Base-by-base conservation (phyloP, 2,329 filamentous ascomycete species). In the Aspergillus texensis region DNA sequence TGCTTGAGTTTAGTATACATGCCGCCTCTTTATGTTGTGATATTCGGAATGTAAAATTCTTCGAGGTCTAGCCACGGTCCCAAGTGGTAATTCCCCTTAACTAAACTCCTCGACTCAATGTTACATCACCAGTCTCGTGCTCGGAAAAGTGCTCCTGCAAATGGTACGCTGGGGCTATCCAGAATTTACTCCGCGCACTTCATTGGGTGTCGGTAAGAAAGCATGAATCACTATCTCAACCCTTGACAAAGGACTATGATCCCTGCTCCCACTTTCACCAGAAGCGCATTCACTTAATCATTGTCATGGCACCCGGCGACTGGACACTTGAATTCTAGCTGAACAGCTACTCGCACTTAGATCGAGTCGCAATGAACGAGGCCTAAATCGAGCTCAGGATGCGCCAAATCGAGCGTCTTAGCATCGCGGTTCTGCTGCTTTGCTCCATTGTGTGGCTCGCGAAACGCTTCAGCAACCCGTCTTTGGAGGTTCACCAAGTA, bases 401-500 rank as follows among this genome's bases (percentile, higher is more conserved):
- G 60, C 54, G 55, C 32, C 8, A 30, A 43, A 28, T 54, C 26
- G 45, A 54, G 34, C 63, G 63, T 26, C 14, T 63, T 19, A 30
- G 41, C 6, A 30, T 34, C 26, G 54, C 57, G 2, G 45, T 48
- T 21, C 52, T 54, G 30, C 56, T 74, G 46, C 54, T 73, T 26
- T 28, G 64, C 53, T 62, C 62, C 2, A 10, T 73, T 24, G 57
- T 73, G 14, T 62, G 69, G 58, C 58, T 70, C 34, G 66, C 67
- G 54, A 61, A 48, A 14, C 68, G 70, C 56, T 52, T 73, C 26
- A 56, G 62, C 34, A 65, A 67, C 62, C 46, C 65, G 41, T 14
- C 61, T 60, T 30, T 5, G 16, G 19, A 52, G 9, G 2, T 32
- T n/a, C 16, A 52, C 19, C 48, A 32, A 11, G 8, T 32, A 16